phyloP scores from a whole-genome alignment of 257 asterid genomes.

The Primulina huaijiensis region DNA sequence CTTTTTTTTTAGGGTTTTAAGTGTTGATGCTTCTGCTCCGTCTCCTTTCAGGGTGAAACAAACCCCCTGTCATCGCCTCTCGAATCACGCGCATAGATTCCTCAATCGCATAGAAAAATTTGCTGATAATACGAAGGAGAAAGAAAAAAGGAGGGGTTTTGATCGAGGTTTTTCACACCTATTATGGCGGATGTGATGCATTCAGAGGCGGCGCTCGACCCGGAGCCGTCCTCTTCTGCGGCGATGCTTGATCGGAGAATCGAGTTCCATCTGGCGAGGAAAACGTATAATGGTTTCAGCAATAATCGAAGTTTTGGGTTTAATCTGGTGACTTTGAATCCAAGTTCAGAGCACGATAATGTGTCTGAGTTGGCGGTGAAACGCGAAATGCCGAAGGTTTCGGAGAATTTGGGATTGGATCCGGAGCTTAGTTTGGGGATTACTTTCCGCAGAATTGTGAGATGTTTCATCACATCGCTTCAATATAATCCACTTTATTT shows the following conservation, averaged over 20 bases:
- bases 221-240: slow-evolving; percentile 31
- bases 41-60: background rate
- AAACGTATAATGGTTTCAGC: slow-evolving; percentile 64
- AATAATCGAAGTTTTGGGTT: slow-evolving; percentile 52
- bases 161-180: no score
- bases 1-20: background rate
- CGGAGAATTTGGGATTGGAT: slow-evolving; percentile 50
- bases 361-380: slow-evolving; percentile 28
- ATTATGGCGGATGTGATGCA: slow-evolving; percentile 25
- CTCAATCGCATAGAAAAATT: background rate
- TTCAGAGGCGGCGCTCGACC: slow-evolving; percentile 25
- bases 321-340: slow-evolving; percentile 78
- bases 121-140: background rate
- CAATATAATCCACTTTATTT: background rate
- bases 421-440: slow-evolving; percentile 70
- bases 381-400: slow-evolving; percentile 34
- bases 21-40: background rate
- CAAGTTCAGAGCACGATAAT: slow-evolving; percentile 35
- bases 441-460: slow-evolving; percentile 82
- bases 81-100: background rate
- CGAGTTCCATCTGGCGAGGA: slow-evolving; percentile 65
- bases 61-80: background rate
- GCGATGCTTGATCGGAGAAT: slow-evolving; percentile 56
- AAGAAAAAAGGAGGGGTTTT: background rate
- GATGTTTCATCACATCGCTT: slow-evolving; percentile 24